Base-by-base conservation (phyloP, 2,329 filamentous ascomycete genomes). In the Fulvia fulva region DNA sequence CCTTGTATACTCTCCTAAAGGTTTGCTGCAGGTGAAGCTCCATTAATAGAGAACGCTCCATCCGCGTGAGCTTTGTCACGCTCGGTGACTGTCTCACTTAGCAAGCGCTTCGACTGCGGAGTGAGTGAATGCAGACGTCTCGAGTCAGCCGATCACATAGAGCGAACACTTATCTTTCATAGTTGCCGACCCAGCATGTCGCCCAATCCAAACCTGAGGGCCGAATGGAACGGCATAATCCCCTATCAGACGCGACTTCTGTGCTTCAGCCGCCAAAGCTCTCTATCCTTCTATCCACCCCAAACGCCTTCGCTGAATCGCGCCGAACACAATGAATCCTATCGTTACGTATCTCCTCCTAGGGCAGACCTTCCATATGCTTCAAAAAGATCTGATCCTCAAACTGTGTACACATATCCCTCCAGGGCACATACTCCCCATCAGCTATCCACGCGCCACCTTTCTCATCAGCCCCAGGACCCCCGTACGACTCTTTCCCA, bases 361-460 rank as follows among this genome's bases (percentile, higher is more conserved):
- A 19, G 53, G 44, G 44, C 44, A 47, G 6, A 47, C 21, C 44
- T 53, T 23, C 56, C 23, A 23, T 51, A 55, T 23, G 30, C 44
- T 25, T 26, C 43, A 58, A 45, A 30, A 59, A 67, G 5, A 67
- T 32, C 9, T 58, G 44, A 8, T 58, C 55, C 30, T 65, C 58
- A 45, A 58, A 63, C 8, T 30, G 25, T 16, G 49, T 53, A 52
- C 65, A 67, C 55, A 66, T 59, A 19, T 57, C 52, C 5, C 51
- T 51, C 59, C 58, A 67, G 9, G 43, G 46, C 52, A 66, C 51
- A 34, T 61, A 66, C 9, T 59, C 59, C 3, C 58, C 58, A n/a
- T 49, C 46, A 30, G 56, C 58, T 11, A 45, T 55, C 65, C 65
- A 67, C 2, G 51, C 65, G n/a, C 65, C 63, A 25, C 63, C 63